Percentiles rank a stretch among this genome's conserved stretches.
Evolutionary conservation across 2,329 filamentous ascomycete genomes (phyloP).

Genomic region (Onygena corvina): DNA sequence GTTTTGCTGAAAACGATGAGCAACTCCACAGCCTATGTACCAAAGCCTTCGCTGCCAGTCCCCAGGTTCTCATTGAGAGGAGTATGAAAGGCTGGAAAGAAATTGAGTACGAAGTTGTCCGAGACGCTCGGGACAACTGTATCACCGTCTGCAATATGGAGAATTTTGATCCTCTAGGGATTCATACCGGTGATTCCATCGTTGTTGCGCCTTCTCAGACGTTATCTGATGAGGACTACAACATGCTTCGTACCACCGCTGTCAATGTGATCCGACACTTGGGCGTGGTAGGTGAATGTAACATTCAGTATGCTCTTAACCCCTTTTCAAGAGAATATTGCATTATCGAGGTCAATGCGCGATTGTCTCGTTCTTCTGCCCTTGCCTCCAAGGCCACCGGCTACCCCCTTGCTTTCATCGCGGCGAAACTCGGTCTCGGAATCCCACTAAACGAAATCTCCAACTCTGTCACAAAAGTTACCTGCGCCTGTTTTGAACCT

Average conservation of each 20-base stretch:
- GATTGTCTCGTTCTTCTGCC: conserved; percentile 87
- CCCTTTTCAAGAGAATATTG: conserved; percentile 93
- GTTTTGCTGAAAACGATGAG: conserved; percentile 78
- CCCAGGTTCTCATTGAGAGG: conserved; percentile 89
- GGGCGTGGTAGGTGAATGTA: conserved; percentile 95
- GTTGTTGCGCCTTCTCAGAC: conserved; percentile 97
- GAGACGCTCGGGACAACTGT: conserved; percentile 91
- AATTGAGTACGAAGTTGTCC: conserved; percentile 96
- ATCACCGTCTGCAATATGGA: conserved; percentile 99
- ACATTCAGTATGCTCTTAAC: conserved; percentile 96
- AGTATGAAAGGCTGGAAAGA: conserved; percentile 99
- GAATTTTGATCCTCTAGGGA: conserved; percentile 96
- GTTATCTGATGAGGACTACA: conserved; percentile 93
- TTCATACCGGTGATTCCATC: conserved; percentile 96
- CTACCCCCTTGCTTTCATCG: conserved; percentile 91
- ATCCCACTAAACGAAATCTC: conserved; percentile 94
- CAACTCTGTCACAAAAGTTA: conserved; percentile 90
- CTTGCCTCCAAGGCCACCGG: conserved; percentile 94
- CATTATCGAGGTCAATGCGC: conserved; percentile 97
- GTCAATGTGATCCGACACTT: conserved; percentile 96
- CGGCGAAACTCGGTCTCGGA: conserved; percentile 86
- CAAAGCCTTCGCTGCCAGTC: conserved; percentile 88
- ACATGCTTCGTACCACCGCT: conserved; percentile 94
- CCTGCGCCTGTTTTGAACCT: conserved; percentile 95
- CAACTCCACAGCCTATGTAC: conserved; percentile 80